Percentiles rank a stretch among this genome's conserved stretches.
Conservation (phyloP, 441 rosid species). For the Pelargonium myrrhifolium region DNA sequence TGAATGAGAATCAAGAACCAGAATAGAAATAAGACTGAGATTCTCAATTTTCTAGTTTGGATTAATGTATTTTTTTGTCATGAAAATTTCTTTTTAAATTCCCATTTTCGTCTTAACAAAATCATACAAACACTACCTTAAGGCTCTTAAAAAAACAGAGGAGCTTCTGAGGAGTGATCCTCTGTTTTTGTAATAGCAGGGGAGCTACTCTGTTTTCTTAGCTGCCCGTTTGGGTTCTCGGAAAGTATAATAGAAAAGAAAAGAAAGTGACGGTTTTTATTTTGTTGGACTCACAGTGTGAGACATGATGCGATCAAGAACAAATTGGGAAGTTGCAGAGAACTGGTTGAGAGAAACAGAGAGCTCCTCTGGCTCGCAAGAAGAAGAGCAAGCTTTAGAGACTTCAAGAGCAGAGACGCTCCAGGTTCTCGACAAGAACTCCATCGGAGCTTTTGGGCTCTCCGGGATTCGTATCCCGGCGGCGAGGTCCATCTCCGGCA, state of each 20-base stretch:
- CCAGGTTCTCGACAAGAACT: constrained; percentile 90
- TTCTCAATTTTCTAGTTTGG: no score
- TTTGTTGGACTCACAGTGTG: constrained; percentile 50
- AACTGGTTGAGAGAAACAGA: constrained; percentile 34
- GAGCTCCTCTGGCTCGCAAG: constrained; percentile 36
- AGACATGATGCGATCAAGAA: constrained; percentile 91
- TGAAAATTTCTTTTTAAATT: no score
- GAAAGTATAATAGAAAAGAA: neutral
- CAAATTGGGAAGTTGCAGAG: constrained; percentile 78
- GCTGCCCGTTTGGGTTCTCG: neutral
- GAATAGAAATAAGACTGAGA: no score
- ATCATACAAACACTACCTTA: no score
- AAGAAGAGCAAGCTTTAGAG: constrained; percentile 42
- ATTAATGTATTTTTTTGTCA: no score
- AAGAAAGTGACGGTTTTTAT: neutral
- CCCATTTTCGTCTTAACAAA: no score
- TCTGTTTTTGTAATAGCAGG: no score
- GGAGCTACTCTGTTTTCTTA: neutral
- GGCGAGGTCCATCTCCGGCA: constrained; percentile 12
- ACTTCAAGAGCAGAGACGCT: constrained; percentile 77
- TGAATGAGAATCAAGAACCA: no score
- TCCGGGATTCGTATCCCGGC: constrained; percentile 47
- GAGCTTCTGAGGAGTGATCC: neutral
- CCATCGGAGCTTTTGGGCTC: constrained; percentile 92
- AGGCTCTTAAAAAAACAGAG: neutral